phyloP scores from a whole-genome alignment of 441 rosid species.

The Pelargonium citronellum region DNA sequence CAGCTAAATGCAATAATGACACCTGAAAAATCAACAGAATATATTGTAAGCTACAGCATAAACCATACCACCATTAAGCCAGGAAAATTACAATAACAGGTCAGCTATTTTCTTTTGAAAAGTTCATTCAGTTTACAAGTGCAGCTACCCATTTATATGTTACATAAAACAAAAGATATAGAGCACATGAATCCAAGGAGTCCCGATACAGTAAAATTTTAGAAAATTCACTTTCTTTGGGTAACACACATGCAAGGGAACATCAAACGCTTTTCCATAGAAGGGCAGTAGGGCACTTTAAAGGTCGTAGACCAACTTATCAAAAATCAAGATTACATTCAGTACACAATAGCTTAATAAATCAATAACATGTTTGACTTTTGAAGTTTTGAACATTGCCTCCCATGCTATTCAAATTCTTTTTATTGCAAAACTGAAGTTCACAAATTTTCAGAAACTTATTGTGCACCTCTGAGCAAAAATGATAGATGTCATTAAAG shows the following conservation, averaged over 20 bases:
- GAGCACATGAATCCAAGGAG: background rate
- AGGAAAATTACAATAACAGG: background rate
- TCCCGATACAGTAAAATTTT: background rate
- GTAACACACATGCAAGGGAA: background rate
- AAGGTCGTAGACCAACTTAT: background rate
- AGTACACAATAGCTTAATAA: too few species aligned
- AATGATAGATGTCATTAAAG: too few species aligned
- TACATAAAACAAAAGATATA: background rate
- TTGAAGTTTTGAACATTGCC: background rate
- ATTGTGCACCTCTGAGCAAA: background rate
- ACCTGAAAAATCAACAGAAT: conserved; percentile 38
- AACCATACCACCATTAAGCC: background rate
- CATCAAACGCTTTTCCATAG: background rate
- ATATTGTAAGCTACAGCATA: conserved; percentile 4
- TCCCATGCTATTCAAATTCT: background rate
- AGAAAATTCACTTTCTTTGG: background rate
- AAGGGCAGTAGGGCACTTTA: background rate
- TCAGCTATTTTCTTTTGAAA: background rate
- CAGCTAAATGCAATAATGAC: conserved; percentile 66
- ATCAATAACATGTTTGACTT: too few species aligned
- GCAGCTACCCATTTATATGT: too few species aligned
- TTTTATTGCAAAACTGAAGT: background rate
- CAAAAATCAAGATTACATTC: background rate
- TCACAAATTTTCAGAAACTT: background rate
- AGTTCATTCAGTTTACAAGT: too few species aligned